Base-by-base conservation (phyloP, 371 early-diverging fungal species). In the Thermomucor indicae-seudaticae region DNA sequence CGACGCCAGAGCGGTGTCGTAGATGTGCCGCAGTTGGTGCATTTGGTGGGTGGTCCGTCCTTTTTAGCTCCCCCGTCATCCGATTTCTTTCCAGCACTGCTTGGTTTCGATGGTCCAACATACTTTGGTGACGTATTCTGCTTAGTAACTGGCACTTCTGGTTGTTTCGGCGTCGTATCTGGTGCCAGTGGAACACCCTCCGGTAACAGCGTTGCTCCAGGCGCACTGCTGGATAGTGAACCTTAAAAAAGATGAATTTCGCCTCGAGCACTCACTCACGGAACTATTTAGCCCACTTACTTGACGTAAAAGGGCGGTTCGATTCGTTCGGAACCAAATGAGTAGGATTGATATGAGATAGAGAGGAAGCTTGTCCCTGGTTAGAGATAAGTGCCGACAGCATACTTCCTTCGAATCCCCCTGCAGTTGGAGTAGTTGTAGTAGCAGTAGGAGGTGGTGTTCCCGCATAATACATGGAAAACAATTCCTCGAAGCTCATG, bases 1-100 rank as follows among this genome's bases (percentile, higher is more conserved):
- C 97, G 80, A 28, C 99, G 83, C 99, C 99, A 99, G 16, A 97
- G 81, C 1, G 98, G 97, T 0, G 99, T 99, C 4, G 78, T 86
- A 0, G 85, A 89, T 4, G 94, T 93, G 19, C 74, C 57, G 72
- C 99, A 98, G 79, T 98, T 97, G 34, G 81, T 79, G 65, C 99
- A 98, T 24, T 56, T 59, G 16, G 72, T 72, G 50, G 69, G 49
- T 12, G 49, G 42, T 1, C 60, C 57, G 28, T 57, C 55, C 40
- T 60, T 69, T 40, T 62, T 64, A 0, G 66, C 52, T 12, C 37
- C 55, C 17, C 57, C 58, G 25, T 62, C 54, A 17, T 37, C n/a
- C n/a, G 70, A 34, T 47, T 53, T 31, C 32, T 57, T 46, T 11
- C 43, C 20, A 1, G 25, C 11, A 10, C 43, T 32, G 24, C 32